Evolutionary conservation across 768 basidiomycete species (phyloP).

Genomic region (Phanerochaete carnosa): DNA sequence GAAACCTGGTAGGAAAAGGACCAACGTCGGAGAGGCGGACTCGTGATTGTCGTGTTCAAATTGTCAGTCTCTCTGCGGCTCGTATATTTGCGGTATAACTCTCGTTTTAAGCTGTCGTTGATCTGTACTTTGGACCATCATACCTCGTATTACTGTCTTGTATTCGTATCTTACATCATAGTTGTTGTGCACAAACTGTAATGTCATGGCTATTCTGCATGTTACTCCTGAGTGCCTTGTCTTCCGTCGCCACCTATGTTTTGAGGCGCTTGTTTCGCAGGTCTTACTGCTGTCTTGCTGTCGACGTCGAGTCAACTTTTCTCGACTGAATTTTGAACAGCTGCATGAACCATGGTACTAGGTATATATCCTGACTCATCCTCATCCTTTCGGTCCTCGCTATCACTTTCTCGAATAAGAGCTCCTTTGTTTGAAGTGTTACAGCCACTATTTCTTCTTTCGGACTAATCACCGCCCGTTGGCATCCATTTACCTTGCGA

Average conservation of each 20-base stretch:
- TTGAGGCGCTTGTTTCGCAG: too few species aligned
- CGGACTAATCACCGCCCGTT: background rate
- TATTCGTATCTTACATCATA: background rate
- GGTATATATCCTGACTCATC: background rate
- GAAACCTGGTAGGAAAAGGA: slow-evolving; percentile 13
- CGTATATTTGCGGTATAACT: background rate
- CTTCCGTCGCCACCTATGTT: too few species aligned
- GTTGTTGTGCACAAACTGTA: background rate
- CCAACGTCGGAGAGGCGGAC: slow-evolving; percentile 7
- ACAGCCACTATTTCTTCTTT: background rate
- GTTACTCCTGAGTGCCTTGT: too few species aligned
- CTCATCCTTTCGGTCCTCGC: background rate
- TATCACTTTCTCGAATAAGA: background rate
- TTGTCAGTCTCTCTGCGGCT: background rate
- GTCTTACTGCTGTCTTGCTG: background rate
- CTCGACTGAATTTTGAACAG: background rate
- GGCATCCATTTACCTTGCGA: background rate
- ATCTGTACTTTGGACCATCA: slow-evolving; percentile 14
- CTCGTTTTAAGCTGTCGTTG: slow-evolving; percentile 5
- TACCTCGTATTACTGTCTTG: slow-evolving; percentile 9
- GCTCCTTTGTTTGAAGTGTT: background rate
- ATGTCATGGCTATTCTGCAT: too few species aligned
- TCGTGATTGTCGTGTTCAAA: background rate
- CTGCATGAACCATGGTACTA: background rate
- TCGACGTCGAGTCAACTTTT: background rate